Base-by-base conservation (phyloP, 257 asterid species). In the Dorcoceras hygrometricum region DNA sequence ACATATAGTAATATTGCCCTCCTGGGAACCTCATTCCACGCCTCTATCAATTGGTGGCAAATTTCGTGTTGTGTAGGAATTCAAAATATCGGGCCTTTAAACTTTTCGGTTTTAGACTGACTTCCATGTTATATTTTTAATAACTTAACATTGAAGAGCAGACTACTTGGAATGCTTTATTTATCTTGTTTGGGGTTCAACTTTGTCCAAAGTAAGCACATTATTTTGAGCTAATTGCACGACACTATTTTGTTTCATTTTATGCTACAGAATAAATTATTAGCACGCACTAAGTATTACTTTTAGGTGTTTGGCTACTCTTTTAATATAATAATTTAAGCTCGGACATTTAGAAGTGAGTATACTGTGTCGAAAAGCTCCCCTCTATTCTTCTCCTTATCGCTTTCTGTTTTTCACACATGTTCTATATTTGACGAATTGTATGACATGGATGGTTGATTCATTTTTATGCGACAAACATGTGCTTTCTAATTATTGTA, bases 101-200 rank as follows among this genome's bases (percentile, higher is more conserved):
- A n/a, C n/a, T n/a, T n/a, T n/a, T n/a, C n/a, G n/a, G n/a, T 22
- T 65, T 66, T 24, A 18, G 67, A 54, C 70, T 22, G 19, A 43
- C 68, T 63, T 51, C 59, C 9, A 8, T 51, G 28, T 54, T 10
- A 61, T 43, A 57, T 32, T 12, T 20, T 57, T 10, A 58, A 51
- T 55, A 8, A 39, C 32, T 62, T 32, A 43, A 29, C 48, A 23
- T 22, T 62, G 27, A 50, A 48, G 10, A 34, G n/a, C n/a, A 51
- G 53, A 31, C 1, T 71, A 22, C 61, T 56, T 31, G 65, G 61
- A 20, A 28, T 25, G 29, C 25, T 60, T 20, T 67, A n/a, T n/a
- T n/a, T 56, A 24, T 63, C 59, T 26, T 55, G 39, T 23, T 39
- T 64, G 48, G 16, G 48, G 18, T 36, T 18, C 48, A 36, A 9